Evolutionary conservation across 495 filamentous ascomycete species (phyloP).

Genomic region (Penicillium subrubescens): DNA sequence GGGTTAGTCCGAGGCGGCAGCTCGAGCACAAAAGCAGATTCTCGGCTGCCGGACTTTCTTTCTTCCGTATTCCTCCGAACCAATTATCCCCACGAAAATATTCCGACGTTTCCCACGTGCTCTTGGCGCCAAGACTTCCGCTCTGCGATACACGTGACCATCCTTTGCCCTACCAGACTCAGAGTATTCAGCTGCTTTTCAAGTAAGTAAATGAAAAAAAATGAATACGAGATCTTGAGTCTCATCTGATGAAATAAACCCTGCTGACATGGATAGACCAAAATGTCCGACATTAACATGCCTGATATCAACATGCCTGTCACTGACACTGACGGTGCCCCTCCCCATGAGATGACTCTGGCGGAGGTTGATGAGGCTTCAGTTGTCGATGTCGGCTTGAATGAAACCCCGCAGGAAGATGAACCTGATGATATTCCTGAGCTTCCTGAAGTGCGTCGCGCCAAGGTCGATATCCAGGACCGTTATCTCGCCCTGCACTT

Average conservation of each 20-base stretch:
- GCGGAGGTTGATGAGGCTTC: background rate
- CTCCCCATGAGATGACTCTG: background rate
- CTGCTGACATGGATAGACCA: background rate
- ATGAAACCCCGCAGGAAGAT: background rate
- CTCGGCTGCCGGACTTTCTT: background rate
- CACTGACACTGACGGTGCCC: background rate
- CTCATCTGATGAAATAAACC: background rate
- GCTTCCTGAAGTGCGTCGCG: slow-evolving; percentile 17
- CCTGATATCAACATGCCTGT: no score
- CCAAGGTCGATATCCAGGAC: background rate
- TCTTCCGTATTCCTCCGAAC: background rate
- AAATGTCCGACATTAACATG: background rate
- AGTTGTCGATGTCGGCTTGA: background rate
- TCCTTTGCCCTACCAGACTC: background rate
- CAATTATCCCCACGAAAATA: background rate
- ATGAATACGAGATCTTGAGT: background rate
- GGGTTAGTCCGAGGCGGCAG: background rate
- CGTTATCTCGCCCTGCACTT: slow-evolving; percentile 34
- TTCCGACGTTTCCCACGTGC: background rate
- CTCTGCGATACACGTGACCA: background rate
- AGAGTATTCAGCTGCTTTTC: background rate
- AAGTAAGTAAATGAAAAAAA: background rate
- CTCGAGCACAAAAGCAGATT: background rate
- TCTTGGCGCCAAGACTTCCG: background rate
- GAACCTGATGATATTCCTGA: background rate